Conservation (phyloP, 164 flowering plant genomes). For the Taxillus chinensis region DNA sequence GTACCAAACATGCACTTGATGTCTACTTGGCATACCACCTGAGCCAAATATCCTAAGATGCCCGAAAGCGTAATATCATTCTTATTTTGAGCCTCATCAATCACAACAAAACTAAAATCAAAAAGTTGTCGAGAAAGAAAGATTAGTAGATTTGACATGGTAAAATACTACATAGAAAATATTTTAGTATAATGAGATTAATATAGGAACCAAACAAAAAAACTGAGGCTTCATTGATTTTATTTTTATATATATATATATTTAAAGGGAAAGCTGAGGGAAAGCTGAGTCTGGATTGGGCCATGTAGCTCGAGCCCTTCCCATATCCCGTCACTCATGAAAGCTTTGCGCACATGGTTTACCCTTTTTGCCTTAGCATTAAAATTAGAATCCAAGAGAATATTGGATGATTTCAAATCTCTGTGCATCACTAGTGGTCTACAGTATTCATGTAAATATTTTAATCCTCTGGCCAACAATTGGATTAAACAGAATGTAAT, state of each 20-base stretch:
- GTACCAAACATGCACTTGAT: too few relatives aligned
- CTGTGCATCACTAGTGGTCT: slow-evolving; percentile 89
- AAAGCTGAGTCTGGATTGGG: too few relatives aligned
- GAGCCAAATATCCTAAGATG: slow-evolving; percentile 90
- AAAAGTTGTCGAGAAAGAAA: slow-evolving; percentile 44
- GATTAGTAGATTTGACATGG: slow-evolving; percentile 3
- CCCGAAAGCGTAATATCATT: slow-evolving; percentile 72
- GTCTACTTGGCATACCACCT: slow-evolving; percentile 54
- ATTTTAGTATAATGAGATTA: background rate
- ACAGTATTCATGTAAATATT: slow-evolving; percentile 86
- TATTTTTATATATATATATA: too few relatives aligned
- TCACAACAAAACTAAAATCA: slow-evolving; percentile 88
- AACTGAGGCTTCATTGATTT: background rate
- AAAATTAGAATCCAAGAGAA: slow-evolving; percentile 83
- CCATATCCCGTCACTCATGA: too few relatives aligned
- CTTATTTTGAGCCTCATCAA: slow-evolving; percentile 46
- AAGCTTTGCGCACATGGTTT: too few relatives aligned
- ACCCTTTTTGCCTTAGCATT: slow-evolving; percentile 63
- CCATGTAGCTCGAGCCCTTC: too few relatives aligned
- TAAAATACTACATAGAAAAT: background rate
- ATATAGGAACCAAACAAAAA: background rate
- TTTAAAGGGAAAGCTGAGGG: too few relatives aligned
- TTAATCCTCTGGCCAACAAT: slow-evolving; percentile 68
- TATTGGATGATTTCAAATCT: slow-evolving; percentile 93
- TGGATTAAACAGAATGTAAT: background rate